Percentiles rank a stretch among this genome's conserved stretches.
These are phyloP conservation scores for Phytopythium mirpurense DNA, from an alignment of 352 stramenopile species.

Conservation along the genomic window DNA sequence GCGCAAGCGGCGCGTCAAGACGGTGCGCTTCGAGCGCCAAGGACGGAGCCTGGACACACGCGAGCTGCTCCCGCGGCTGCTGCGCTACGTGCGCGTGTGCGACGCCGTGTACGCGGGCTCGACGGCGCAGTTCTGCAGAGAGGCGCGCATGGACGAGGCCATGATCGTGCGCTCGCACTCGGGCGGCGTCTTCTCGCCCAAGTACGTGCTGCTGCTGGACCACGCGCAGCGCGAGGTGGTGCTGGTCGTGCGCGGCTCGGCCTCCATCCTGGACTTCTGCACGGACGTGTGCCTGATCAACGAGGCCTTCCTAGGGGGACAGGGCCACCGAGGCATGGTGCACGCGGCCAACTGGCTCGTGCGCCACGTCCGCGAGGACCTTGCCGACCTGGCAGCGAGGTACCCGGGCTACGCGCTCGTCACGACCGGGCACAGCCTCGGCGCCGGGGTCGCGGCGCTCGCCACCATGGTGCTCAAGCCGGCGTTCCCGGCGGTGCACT, in stretches of 20 bases:
- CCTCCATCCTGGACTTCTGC: conserved; percentile 77
- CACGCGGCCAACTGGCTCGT: conserved; percentile 71
- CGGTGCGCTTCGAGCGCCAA: conserved; percentile 18
- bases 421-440: conserved; percentile 68
- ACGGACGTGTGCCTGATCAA: conserved; percentile 78
- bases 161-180: conserved; percentile 42
- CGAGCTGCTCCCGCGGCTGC: conserved; percentile 20
- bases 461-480: conserved; percentile 43
- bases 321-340: conserved; percentile 81
- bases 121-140: conserved; percentile 40
- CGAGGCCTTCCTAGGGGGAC: conserved; percentile 57
- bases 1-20: conserved; percentile 9
- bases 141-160: conserved; percentile 34
- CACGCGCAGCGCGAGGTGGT: conserved; percentile 53
- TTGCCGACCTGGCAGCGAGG: conserved; percentile 28
- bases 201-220: conserved; percentile 59
- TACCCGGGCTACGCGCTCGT: conserved; percentile 56
- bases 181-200: conserved; percentile 75
- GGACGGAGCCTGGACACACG: conserved; percentile 15
- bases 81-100: conserved; percentile 61
- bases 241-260: conserved; percentile 57
- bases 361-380: conserved; percentile 40
- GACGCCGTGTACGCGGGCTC: conserved; percentile 77
- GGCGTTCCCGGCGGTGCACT: conserved; percentile 43
- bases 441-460: conserved; percentile 61